Base-by-base conservation (phyloP, 805 yeast species). In the Zygosaccharomyces rouxii region DNA sequence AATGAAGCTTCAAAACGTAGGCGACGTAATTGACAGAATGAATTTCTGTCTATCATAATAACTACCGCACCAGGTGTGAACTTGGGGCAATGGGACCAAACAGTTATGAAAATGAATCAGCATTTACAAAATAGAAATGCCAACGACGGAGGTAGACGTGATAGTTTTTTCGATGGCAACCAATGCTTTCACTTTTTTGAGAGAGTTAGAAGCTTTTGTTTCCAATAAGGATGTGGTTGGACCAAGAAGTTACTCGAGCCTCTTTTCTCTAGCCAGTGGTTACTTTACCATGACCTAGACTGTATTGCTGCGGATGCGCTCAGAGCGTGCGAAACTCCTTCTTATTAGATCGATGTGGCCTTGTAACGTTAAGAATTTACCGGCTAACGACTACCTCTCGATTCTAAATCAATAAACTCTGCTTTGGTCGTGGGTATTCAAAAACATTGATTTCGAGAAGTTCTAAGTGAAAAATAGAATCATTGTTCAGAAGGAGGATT, bases 181-280 rank as follows among this genome's bases (percentile, higher is more conserved):
- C 41, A 46, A n/a, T 46, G 49, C 35, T 25, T 46, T 33, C 22
- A 35, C 3, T 46, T 23, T 22, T 44, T 38, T 19, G 19, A 38
- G 21, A 35, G 18, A 38, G 16, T 16, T 38, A 30, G 23, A 38
- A 16, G 38, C 42, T 29, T 25, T 44, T 11, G 41, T 28, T 18
- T 14, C 22, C 29, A 19, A 22, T 19, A 28, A 38, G 18, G 13
- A n/a, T 30, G 7, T 16, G 13, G 14, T 14, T 13, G 13, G 18
- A 9, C 14, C 35, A 30, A 30, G 14, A 30, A 14, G 18, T 5
- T 30, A n/a, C 35, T 30, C 14, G 16, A 30, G 35, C 35, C 35
- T 14, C 35, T 30, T 30, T 30, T 30, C 13, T 7, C 35, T 14
- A 16, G 35, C 18, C 35, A 30, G 18, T 13, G 7, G 35, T 30